Evolutionary conservation across 768 basidiomycete species (phyloP).

Genomic region (Ephemerocybe angulata): DNA sequence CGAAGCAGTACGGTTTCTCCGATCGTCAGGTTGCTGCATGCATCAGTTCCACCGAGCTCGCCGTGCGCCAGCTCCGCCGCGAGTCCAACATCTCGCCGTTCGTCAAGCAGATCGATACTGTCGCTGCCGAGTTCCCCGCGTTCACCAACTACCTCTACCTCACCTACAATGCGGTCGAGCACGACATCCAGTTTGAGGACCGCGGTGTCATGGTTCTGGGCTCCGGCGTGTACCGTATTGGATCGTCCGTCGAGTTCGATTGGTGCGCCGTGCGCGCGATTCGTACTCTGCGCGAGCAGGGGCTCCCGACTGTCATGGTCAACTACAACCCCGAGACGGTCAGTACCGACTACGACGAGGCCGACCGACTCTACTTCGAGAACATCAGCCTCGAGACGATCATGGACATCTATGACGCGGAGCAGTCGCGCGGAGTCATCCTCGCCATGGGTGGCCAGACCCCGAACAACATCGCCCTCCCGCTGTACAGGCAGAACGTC

Average conservation of each 20-base stretch:
- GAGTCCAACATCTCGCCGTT: slow-evolving; percentile 82
- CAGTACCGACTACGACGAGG: slow-evolving; percentile 98
- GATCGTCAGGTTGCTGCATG: slow-evolving; percentile 84
- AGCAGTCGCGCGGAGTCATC: slow-evolving; percentile 87
- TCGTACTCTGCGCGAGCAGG: slow-evolving; percentile 91
- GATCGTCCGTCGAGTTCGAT: slow-evolving; percentile 98
- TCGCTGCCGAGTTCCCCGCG: slow-evolving; percentile 97
- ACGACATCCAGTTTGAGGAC: slow-evolving; percentile 87
- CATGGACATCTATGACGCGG: slow-evolving; percentile 92
- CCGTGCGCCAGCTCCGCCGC: slow-evolving; percentile 84
- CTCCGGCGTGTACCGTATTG: slow-evolving; percentile 97
- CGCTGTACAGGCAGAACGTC: slow-evolving; percentile 94
- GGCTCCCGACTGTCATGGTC: slow-evolving; percentile 95
- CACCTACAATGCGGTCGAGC: slow-evolving; percentile 94
- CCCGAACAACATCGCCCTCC: slow-evolving; percentile 97
- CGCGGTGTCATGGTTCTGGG: slow-evolving; percentile 96
- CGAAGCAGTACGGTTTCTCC: slow-evolving; percentile 95
- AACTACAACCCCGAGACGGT: slow-evolving; percentile 99
- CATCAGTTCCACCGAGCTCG: slow-evolving; percentile 88
- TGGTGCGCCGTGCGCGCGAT: slow-evolving; percentile 99
- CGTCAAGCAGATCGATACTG: slow-evolving; percentile 98
- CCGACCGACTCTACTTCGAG: slow-evolving; percentile 97
- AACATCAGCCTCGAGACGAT: slow-evolving; percentile 97
- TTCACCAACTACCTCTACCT: slow-evolving; percentile 99
- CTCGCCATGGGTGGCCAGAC: slow-evolving; percentile 98